Conservation (phyloP, 2,329 filamentous ascomycete genomes). For the Lachnellula cervina region DNA sequence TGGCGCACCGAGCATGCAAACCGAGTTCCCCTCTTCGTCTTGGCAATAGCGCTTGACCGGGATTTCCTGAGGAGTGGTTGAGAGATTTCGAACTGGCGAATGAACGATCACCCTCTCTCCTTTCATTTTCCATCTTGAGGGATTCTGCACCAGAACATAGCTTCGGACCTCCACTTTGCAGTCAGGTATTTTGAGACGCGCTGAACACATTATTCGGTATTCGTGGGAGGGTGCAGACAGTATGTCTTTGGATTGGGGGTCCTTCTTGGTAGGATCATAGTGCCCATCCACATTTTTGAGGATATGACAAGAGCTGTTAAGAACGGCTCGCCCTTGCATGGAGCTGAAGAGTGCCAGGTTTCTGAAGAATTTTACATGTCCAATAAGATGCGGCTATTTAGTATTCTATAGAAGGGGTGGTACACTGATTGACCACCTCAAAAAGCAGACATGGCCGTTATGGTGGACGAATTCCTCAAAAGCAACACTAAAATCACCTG, state of each 20-base stretch:
- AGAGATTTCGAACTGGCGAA: slow-evolving; percentile 17
- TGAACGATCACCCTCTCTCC: slow-evolving; percentile 20
- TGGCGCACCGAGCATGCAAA: slow-evolving; percentile 18
- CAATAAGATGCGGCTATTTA: not conserved
- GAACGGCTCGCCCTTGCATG: slow-evolving; percentile 1
- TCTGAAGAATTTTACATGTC: not conserved
- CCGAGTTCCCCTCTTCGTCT: slow-evolving; percentile 17
- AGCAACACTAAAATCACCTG: not conserved
- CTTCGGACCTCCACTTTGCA: slow-evolving; percentile 19
- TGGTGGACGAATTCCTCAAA: not conserved
- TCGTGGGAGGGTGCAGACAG: not conserved
- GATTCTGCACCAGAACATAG: slow-evolving; percentile 19
- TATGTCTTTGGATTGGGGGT: not conserved
- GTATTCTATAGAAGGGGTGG: too few relatives aligned
- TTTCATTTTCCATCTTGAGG: slow-evolving; percentile 18
- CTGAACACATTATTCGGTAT: slow-evolving; percentile 2
- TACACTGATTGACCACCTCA: not conserved
- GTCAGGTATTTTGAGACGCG: not conserved
- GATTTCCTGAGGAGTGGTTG: slow-evolving; percentile 6
- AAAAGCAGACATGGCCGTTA: not conserved
- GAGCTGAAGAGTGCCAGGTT: not conserved
- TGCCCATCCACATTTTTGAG: not conserved
- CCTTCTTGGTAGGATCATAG: not conserved
- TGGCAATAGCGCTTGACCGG: slow-evolving; percentile 17
- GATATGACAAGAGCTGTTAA: not conserved